Evolutionary conservation across 2,329 filamentous ascomycete genomes (phyloP).

Genomic region (Colletotrichum lentis): DNA sequence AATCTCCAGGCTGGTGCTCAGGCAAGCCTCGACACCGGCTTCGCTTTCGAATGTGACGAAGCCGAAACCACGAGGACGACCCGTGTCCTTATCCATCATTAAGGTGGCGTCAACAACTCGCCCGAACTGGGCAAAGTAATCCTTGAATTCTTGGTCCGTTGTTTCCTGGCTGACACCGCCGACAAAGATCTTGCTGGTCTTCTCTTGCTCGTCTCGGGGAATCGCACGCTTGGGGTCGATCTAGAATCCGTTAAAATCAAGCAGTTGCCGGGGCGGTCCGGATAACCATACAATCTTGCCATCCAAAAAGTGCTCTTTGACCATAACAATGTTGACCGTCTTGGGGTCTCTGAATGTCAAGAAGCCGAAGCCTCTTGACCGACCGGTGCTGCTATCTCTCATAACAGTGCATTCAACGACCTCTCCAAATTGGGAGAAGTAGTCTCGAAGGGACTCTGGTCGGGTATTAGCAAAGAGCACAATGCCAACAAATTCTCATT

Average conservation of each 20-base stretch:
- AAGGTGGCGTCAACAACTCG: conserved; percentile 96
- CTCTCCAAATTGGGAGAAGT: conserved; percentile 97
- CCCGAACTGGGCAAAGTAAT: conserved; percentile 96
- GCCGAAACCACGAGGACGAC: conserved; percentile 93
- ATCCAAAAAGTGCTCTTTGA: conserved; percentile 97
- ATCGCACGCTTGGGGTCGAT: conserved; percentile 99
- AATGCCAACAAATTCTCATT: neutral
- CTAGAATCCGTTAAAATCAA: conserved; percentile 54
- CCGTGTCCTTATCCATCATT: conserved; percentile 99
- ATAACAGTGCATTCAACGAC: conserved; percentile 99
- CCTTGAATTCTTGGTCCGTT: conserved; percentile 93
- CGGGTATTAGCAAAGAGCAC: conserved; percentile 34
- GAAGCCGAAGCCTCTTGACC: conserved; percentile 96
- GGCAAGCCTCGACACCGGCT: conserved; percentile 89
- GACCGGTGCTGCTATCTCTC: conserved; percentile 91
- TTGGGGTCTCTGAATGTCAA: conserved; percentile 97
- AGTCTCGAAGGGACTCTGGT: conserved; percentile 91
- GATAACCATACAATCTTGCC: conserved; percentile 87
- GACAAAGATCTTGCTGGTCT: conserved; percentile 98
- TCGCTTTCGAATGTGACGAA: conserved; percentile 99
- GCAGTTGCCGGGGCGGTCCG: neutral
- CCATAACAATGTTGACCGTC: conserved; percentile 99
- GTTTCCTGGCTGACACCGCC: conserved; percentile 97
- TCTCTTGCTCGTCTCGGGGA: conserved; percentile 95
- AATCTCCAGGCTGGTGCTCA: conserved; percentile 86